Conservation (phyloP, 257 asterid species). For the Solanum appendiculatum region DNA sequence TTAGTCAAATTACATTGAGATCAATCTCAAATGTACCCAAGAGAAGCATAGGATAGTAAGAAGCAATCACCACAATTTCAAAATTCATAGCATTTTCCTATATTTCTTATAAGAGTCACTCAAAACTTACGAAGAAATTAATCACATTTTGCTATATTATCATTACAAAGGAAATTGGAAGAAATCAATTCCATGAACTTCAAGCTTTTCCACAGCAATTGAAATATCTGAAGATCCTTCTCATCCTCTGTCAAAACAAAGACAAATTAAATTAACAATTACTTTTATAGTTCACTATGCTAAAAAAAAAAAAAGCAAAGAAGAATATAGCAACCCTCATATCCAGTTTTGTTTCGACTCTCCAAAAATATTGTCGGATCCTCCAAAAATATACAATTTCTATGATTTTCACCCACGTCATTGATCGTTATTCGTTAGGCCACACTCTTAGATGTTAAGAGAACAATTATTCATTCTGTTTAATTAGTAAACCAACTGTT, state of each 20-base stretch:
- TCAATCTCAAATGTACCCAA: neutral
- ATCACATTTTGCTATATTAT: neutral
- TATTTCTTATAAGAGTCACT: neutral
- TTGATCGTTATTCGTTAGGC: neutral
- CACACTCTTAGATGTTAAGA: neutral
- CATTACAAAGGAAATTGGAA: neutral
- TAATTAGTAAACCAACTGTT: neutral
- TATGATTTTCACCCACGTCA: neutral
- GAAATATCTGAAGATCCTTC: constrained; percentile 73
- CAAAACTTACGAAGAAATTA: neutral
- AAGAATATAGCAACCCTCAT: neutral
- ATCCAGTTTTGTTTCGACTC: neutral
- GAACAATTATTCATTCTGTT: neutral
- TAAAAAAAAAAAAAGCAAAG: neutral
- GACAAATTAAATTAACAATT: neutral
- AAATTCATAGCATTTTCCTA: neutral
- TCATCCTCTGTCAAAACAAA: constrained; percentile 45
- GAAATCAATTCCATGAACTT: neutral
- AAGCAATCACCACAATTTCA: neutral
- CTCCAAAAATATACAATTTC: neutral
- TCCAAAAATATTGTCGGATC: neutral
- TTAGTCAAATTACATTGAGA: neutral
- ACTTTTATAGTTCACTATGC: neutral
- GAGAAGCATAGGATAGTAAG: neutral
- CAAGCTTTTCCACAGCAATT: constrained; percentile 78